Base-by-base conservation (phyloP, 805 yeast genomes). In the Kluyveromyces lactis region DNA sequence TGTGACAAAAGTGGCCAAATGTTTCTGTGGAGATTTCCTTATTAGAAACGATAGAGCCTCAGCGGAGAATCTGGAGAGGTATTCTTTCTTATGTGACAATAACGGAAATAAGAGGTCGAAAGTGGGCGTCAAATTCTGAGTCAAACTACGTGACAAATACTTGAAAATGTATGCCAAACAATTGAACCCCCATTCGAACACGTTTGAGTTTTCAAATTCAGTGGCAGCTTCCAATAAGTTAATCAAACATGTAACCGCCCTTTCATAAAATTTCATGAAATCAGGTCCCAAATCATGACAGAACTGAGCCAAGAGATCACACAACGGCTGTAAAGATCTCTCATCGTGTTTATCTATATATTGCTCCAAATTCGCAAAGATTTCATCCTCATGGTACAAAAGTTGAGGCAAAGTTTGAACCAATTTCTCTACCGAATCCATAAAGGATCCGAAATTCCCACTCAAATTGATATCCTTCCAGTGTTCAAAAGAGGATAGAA, bases 231-330 rank as follows among this genome's bases (percentile, higher is more conserved):
- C 61, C 9, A 56, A 46, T 32, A 85, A 54, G 0, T 64, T 56
- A 4, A 71, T 72, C 31, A 89, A 67, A 18, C 72, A 49, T 0
- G 52, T 47, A 34, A 90, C 61, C 1, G 86, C 62, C 18, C 62
- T 56, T 2, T 64, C 64, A 53, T 86, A 87, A 52, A 66, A 86
- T 7, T 73, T 75, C 67, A 86, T 72, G 53, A 89, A 92, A 49
- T 90, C 97, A 2, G 90, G 81, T 8, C 96, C 97, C 45, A 90
- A 64, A 64, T 90, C 98, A 51, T 86, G 96, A 30, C 87, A 79
- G 50, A 92, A 81, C 53, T 87, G 95, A 0, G 95, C 75, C 18
- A 87, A 58, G 8, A 83, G 63, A 53, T 92, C 98, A 37, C 86
- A 60, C 21, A 86, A 55, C 3, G 97, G 90, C 57, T 87, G 92